Evolutionary conservation across 73 alveolate species (phyloP), one percentile per base, ranked within the genome.

Genomic region (Diophrys sp.): DNA sequence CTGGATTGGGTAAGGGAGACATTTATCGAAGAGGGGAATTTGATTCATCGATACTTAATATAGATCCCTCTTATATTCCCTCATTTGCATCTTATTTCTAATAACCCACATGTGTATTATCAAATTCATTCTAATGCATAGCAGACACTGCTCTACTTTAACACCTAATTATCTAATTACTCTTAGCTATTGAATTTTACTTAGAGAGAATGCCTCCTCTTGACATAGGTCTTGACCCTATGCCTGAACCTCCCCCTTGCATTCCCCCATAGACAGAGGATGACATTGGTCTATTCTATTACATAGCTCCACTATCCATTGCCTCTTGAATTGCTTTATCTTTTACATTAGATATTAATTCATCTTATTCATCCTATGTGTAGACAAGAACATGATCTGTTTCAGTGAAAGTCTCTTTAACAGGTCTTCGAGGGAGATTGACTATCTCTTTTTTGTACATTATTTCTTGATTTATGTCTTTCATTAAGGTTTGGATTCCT

Each of bases 401-500:
- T 33, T 74, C 26, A 27, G 33, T 25, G 25, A 67, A 79, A n/a
- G 33, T 33, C 28, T 73, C 57, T 67, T 75, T 57, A 5, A 66
- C 75, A 2, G 79, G 79, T 78, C 67, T 56, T 32, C 54, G 31
- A 23, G 32, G 33, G 23, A 56, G 28, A 14, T 82, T 66, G 23
- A 54, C 80, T 25, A 54, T 80, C 27, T 82, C 90, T 44, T 8
- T 71, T 44, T 62, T 74, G 24, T 29, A 28, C 31, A 54, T 70
- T 31, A 74, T 30, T 14, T 73, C 78, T 33, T 26, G 23, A 32
- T 75, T 66, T 1, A 82, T 1, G 8, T 78, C 90, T 75, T 81
- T 82, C 25, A 82, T 23, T 29, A 54, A 1, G 14, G 90, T 82
- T 70, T 72, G 67, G 31, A 81, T 82, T 34, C 55, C 67, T 74